Evolutionary conservation across 306 rosid species (phyloP).

Genomic region (Malus asiatica): DNA sequence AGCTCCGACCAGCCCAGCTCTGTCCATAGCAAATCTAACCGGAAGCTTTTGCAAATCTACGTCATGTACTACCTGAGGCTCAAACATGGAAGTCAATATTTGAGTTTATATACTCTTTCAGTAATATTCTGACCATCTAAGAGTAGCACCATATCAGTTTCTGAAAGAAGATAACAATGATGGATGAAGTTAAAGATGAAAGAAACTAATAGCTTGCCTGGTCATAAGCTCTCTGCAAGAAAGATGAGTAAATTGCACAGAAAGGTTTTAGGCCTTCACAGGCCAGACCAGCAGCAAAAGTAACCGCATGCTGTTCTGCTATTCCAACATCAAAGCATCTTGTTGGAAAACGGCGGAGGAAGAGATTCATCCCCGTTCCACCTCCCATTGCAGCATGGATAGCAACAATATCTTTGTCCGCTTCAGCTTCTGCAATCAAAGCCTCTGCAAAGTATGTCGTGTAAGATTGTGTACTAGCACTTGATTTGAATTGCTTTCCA

Average conservation of each 20-base stretch:
- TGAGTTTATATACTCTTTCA: not conserved
- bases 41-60: constrained; percentile 94
- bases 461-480: constrained; percentile 67
- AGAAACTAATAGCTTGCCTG: constrained; percentile 47
- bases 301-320: constrained; percentile 97
- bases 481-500: constrained; percentile 75
- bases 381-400: constrained; percentile 99
- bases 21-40: constrained; percentile 93
- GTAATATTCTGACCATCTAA: not conserved
- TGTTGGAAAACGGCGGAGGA: constrained; percentile 80
- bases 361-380: constrained; percentile 96
- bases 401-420: constrained; percentile 67
- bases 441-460: constrained; percentile 97
- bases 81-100: constrained; percentile 5
- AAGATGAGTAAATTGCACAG: constrained; percentile 91
- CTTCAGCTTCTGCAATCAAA: constrained; percentile 90
- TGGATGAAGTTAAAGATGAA: not conserved
- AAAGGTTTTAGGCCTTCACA: constrained; percentile 92
- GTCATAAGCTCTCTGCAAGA: constrained; percentile 94
- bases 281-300: constrained; percentile 95
- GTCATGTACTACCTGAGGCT: constrained; percentile 85
- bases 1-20: constrained; percentile 96
- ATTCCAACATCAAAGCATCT: constrained; percentile 97
- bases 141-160: not conserved
- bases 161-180: not conserved